Base-by-base conservation (phyloP, 2,329 filamentous ascomycete species). In the Lasiodiplodia gonubiensis region DNA sequence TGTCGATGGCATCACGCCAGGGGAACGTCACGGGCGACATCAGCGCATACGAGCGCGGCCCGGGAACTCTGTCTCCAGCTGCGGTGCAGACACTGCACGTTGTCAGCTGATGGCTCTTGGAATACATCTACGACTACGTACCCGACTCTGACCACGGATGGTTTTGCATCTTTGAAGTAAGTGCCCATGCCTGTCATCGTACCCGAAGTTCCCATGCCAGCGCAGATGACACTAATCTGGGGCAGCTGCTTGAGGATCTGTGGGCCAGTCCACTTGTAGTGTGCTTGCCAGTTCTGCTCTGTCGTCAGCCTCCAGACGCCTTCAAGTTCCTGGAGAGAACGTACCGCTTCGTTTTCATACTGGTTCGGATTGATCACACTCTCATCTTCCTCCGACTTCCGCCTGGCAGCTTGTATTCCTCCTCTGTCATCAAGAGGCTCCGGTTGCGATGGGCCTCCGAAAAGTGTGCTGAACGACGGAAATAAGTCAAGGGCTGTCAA, bases 251-350 rank as follows among this genome's bases (percentile, higher is more conserved):
- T 81, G 55, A 83, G 77, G 18, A 89, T 86, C 69, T 88, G 86
- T 0, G 86, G 84, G 0, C 86, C 86, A 0, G 86, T 89, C 86
- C 86, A 89, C 25, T 81, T 82, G 12, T 85, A 74, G 69, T 89
- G 86, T 1, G 86, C 77, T 71, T 81, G 79, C 83, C 84, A 86
- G 67, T 86, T 86, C 82, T 84, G 65, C 71, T 10, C 23, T 3
- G 1, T 23, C 12, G 52, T 69, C 30, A 68, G 53, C 30, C 21
- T 49, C 18, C 10, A 60, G 21, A 8, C 14, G 4, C 12, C 7
- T 14, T 4, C 14, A 12, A 16, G 3, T 37, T 14, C 4, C n/a
- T 3, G 11, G 4, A 10, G 1, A 30, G 14, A 16, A 23, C 77
- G 69, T 70, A 70, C 71, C 54, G 75, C 70, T 18, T 86, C 80